Evolutionary conservation across 805 yeast genomes (phyloP), one percentile per base, ranked within the genome.

Genomic region (Lachancea thermotolerans): DNA sequence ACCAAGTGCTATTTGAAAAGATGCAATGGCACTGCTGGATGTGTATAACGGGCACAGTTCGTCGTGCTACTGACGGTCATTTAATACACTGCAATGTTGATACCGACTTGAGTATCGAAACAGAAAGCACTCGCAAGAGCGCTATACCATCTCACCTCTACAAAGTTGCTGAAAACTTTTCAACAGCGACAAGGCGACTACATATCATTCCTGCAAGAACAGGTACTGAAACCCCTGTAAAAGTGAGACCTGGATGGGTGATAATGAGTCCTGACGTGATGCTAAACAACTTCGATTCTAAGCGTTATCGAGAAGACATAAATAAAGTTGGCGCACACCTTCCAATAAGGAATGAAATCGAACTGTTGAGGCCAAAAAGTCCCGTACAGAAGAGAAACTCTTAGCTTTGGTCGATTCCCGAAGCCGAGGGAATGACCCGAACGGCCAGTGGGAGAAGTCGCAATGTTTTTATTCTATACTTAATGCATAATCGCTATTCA

Each of bases 21-120:
- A 80, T 85, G 64, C 93, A 85, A 65, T 90, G 96, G 96, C 97
- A 91, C 66, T 90, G 97, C 57, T 85, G 96, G 85, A 89, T 90
- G 96, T 91, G 96, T 55, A 85, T 90, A 43, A 90, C 95, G 2
- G 97, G 97, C 2, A 90, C 97, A 0, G 91, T 90, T 7, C 73
- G 96, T 58, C 74, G 97, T 56, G 78, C 95, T 2, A 79, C 81
- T 0, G 97, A 90, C 65, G 76, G 77, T 11, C 89, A 86, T 62
- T 70, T 90, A 48, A 89, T 90, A 49, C 95, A 90, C 61, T 91
- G 97, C 67, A 90, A 90, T 58, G 79, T 90, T 34, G 95, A 90
- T 57, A 89, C 96, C 0, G 97, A 90, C 64, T 71, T 90, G 41
- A 81, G 81, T 49, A 74, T 90, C 49, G 95, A 88, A 58, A 69